Percentiles rank a stretch among this genome's conserved stretches.
phyloP scores from a whole-genome alignment of 225 moss, liverwort and hornwort genomes.

The Antitrichia curtipendula region DNA sequence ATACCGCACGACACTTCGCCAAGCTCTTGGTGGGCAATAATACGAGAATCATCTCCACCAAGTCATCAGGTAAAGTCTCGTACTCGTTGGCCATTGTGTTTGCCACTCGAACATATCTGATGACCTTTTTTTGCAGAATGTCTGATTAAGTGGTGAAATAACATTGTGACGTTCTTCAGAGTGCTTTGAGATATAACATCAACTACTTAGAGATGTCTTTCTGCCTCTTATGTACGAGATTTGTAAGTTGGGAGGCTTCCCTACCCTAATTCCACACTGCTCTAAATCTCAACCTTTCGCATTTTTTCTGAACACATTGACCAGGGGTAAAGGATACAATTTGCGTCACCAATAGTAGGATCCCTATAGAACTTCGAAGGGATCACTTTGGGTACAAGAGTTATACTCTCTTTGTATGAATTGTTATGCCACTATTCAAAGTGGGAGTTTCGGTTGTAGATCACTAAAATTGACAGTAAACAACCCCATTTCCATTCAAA shows the following conservation, averaged over 20 bases:
- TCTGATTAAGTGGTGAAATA: background rate
- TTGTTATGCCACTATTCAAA: background rate
- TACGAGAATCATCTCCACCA: slow-evolving; percentile 13
- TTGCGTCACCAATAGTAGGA: background rate
- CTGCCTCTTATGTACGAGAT: background rate
- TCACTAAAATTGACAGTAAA: background rate
- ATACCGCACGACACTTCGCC: slow-evolving; percentile 6
- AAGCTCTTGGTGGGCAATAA: slow-evolving; percentile 10
- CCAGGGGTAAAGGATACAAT: background rate
- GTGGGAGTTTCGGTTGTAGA: background rate
- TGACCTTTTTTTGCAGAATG: background rate
- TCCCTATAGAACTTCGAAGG: background rate
- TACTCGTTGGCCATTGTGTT: background rate
- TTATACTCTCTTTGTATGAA: background rate
- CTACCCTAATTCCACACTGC: background rate
- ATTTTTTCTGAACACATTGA: background rate
- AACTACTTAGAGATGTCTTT: background rate
- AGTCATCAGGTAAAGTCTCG: background rate
- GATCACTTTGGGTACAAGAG: background rate
- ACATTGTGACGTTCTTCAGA: background rate
- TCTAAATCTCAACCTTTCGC: slow-evolving; percentile 9
- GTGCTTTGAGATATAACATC: background rate
- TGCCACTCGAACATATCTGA: background rate
- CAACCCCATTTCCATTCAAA: background rate
- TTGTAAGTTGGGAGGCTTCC: background rate